A percentile compares a stretch with the other conserved stretches of the same genome.
phyloP scores from a whole-genome alignment of 305 asterid genomes.

The Fraxinus angustifolia region DNA sequence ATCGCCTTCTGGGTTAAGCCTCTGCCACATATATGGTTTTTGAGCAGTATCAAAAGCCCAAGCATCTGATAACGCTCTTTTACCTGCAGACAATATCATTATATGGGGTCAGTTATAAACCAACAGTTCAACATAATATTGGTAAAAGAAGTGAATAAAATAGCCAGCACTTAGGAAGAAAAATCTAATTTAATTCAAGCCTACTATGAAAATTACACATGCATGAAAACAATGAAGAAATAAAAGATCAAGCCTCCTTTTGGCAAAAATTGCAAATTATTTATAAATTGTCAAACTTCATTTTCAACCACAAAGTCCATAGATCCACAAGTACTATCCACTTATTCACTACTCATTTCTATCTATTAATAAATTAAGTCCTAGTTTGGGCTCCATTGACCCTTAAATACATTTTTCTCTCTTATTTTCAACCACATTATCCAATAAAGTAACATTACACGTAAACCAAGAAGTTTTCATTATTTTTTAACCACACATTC shows the following conservation, averaged over 20 bases:
- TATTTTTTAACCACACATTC: background rate
- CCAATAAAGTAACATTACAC: background rate
- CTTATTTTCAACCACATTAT: background rate
- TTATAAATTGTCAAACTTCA: background rate
- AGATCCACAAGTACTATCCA: background rate
- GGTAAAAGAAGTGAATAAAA: background rate
- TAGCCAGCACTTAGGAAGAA: background rate
- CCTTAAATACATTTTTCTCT: background rate
- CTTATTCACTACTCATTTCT: background rate
- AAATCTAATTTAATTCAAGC: background rate
- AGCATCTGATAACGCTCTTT: slow-evolving; percentile 92
- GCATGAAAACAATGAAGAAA: background rate
- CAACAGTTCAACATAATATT: slow-evolving; percentile 15
- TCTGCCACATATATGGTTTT: slow-evolving; percentile 94
- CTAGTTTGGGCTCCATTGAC: background rate
- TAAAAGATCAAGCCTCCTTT: background rate
- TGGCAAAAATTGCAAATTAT: background rate
- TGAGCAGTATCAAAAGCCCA: slow-evolving; percentile 99
- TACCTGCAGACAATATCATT: slow-evolving; percentile 49
- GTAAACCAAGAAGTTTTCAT: background rate
- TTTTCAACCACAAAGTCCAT: background rate
- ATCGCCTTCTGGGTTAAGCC: slow-evolving; percentile 95
- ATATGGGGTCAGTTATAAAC: slow-evolving; percentile 13
- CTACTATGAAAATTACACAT: background rate
- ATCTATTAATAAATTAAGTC: background rate